Conservation (phyloP, 305 asterid species). For the Fraxinus ornus region DNA sequence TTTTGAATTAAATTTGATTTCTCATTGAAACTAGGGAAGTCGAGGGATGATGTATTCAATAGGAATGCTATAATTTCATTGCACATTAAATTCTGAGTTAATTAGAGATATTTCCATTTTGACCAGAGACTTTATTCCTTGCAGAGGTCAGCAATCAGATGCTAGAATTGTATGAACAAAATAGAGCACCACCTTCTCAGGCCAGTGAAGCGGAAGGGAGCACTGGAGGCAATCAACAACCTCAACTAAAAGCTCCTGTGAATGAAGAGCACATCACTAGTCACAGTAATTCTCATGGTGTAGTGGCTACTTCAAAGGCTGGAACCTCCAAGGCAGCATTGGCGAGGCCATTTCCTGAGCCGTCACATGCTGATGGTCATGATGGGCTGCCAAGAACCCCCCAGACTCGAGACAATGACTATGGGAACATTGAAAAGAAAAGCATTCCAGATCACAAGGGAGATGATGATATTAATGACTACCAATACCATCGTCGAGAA, state of each 20-base stretch:
- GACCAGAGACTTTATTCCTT: conserved; percentile 27
- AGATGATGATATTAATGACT: conserved; percentile 36
- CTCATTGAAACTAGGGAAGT: conserved; percentile 22
- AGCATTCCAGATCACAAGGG: conserved; percentile 28
- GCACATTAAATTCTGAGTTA: conserved; percentile 7
- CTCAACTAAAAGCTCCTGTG: conserved; percentile 46
- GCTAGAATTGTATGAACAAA: conserved; percentile 93
- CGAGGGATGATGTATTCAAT: conserved; percentile 26
- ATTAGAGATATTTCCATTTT: background rate
- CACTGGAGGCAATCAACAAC: conserved; percentile 61
- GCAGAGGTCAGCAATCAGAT: conserved; percentile 99
- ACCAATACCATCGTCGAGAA: conserved; percentile 30
- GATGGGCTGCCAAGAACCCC: conserved; percentile 39
- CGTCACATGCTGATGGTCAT: conserved; percentile 42
- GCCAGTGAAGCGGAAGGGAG: conserved; percentile 86
- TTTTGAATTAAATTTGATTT: conserved; percentile 7
- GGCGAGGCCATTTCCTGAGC: conserved; percentile 42
- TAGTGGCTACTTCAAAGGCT: conserved; percentile 41
- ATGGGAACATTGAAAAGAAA: conserved; percentile 42
- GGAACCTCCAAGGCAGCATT: conserved; percentile 50
- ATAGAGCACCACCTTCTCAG: conserved; percentile 67
- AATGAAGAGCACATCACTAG: conserved; percentile 51
- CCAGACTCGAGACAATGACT: conserved; percentile 48
- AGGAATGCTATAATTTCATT: conserved; percentile 13
- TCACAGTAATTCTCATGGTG: conserved; percentile 48